phyloP scores from a whole-genome alignment of 2,329 filamentous ascomycete genomes.

The Scolecobasidium constrictum region DNA sequence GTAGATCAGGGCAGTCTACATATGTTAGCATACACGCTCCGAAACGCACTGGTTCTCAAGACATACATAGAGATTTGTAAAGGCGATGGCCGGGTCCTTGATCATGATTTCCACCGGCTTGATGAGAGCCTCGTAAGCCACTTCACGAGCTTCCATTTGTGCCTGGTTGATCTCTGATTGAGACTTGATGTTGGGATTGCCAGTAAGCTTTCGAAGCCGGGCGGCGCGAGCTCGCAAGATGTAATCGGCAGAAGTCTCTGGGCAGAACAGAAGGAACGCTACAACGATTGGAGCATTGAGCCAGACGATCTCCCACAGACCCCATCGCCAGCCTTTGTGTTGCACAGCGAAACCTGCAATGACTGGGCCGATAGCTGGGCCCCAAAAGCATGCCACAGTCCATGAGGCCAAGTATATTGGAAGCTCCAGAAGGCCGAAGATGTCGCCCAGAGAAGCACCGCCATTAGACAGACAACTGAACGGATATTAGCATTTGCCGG shows the following conservation, averaged over 20 bases:
- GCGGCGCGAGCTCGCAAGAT: constrained; percentile 51
- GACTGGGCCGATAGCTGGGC: constrained; percentile 17
- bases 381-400: constrained; percentile 30
- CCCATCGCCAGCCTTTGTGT: constrained; percentile 18
- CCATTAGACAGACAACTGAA: constrained; percentile 42
- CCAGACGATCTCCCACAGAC: constrained; percentile 18
- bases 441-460: constrained; percentile 34
- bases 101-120: constrained; percentile 40
- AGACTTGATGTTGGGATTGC: constrained; percentile 44
- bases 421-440: constrained; percentile 35
- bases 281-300: constrained; percentile 15
- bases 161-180: constrained; percentile 54
- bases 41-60: neutral
- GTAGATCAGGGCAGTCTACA: constrained; percentile 20
- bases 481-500: neutral
- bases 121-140: constrained; percentile 47
- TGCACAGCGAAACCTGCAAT: constrained; percentile 16
- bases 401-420: constrained; percentile 33
- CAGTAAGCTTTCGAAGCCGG: constrained; percentile 51
- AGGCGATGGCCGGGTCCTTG: constrained; percentile 26
- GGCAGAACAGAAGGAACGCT: constrained; percentile 19
- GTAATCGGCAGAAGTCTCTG: constrained; percentile 42
- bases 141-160: constrained; percentile 36
- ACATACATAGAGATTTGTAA: constrained; percentile 9
- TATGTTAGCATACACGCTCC: constrained; percentile 7